Percentiles rank a stretch among this genome's conserved stretches.
These are phyloP conservation scores for Vaccinium vitisidaea DNA, from an alignment of 148 eudicot genomes.

Conservation along the genomic window DNA sequence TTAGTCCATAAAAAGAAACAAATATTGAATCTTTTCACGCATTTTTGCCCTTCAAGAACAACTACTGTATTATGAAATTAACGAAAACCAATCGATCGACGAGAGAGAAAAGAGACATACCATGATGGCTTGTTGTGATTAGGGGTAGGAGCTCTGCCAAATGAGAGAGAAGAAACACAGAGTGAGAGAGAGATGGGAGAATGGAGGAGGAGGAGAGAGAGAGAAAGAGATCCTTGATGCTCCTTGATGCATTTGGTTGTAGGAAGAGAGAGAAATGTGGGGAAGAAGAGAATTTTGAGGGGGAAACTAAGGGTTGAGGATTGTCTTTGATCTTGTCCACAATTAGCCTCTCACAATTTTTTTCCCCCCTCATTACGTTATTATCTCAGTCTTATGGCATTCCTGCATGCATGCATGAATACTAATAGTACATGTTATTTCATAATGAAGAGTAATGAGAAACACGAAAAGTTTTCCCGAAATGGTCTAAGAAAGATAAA, in stretches of 20 bases:
- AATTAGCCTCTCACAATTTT: neutral
- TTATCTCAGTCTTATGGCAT: neutral
- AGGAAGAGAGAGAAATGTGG: slow-evolving; percentile 42
- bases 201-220: slow-evolving; percentile 6
- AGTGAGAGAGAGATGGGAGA: neutral
- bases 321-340: slow-evolving; percentile 34
- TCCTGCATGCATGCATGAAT: neutral
- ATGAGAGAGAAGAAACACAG: slow-evolving; percentile 10
- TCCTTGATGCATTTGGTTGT: slow-evolving; percentile 38
- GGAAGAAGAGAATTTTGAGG: slow-evolving; percentile 16
- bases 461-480: no score
- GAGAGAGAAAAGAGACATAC: slow-evolving; percentile 13
- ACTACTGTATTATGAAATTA: neutral
- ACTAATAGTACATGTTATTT: neutral
- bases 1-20: neutral
- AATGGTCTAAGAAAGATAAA: no score
- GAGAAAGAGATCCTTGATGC: slow-evolving; percentile 33
- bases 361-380: neutral
- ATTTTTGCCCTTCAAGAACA: neutral
- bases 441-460: no score
- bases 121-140: slow-evolving; percentile 18
- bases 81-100: neutral
- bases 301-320: slow-evolving; percentile 13
- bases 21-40: neutral
- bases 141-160: neutral